These are phyloP conservation scores for Rhizopogon parksii DNA, from an alignment of 1,284 basidiomycete genomes.

Conservation along the genomic window DNA sequence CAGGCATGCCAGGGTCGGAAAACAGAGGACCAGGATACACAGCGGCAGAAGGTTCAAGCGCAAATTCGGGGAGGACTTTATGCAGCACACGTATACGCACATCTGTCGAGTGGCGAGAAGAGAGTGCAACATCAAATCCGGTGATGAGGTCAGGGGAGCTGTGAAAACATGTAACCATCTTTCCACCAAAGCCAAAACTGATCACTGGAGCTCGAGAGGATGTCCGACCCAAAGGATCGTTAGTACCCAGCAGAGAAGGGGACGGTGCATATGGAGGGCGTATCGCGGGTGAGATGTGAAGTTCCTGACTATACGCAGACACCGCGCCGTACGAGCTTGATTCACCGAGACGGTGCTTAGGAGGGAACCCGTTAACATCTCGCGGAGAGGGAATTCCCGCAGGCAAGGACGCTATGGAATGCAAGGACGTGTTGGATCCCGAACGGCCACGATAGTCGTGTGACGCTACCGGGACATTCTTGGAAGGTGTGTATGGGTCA, in stretches of 20 bases:
- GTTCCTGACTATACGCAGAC: slow-evolving; percentile 31
- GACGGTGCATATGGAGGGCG: slow-evolving; percentile 65
- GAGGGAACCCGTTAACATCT: slow-evolving; percentile 25
- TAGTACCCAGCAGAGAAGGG: slow-evolving; percentile 70
- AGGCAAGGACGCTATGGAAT: slow-evolving; percentile 32
- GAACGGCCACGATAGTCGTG: slow-evolving; percentile 34
- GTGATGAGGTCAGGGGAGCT: slow-evolving; percentile 58
- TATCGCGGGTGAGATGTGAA: slow-evolving; percentile 35
- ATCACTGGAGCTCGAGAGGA: slow-evolving; percentile 71
- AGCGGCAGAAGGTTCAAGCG: slow-evolving; percentile 48
- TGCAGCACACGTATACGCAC: slow-evolving; percentile 64
- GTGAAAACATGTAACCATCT: slow-evolving; percentile 82
- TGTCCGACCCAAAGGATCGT: slow-evolving; percentile 77
- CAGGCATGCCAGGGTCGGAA: slow-evolving; percentile 63
- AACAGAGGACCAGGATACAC: slow-evolving; percentile 83
- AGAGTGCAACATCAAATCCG: slow-evolving; percentile 72
- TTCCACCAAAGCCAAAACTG: slow-evolving; percentile 87
- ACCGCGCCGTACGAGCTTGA: slow-evolving; percentile 15
- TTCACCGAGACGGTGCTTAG: slow-evolving; percentile 17
- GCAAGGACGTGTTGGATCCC: slow-evolving; percentile 43
- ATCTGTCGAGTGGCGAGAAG: slow-evolving; percentile 62
- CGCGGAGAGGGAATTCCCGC: slow-evolving; percentile 17
- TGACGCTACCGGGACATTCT: slow-evolving; percentile 12
- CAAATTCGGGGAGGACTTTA: slow-evolving; percentile 63
- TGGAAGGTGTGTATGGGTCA: slow-evolving; percentile 20